Base-by-base conservation (phyloP, 176 grass and related monocot species). In the Alopecurus myosuroides region DNA sequence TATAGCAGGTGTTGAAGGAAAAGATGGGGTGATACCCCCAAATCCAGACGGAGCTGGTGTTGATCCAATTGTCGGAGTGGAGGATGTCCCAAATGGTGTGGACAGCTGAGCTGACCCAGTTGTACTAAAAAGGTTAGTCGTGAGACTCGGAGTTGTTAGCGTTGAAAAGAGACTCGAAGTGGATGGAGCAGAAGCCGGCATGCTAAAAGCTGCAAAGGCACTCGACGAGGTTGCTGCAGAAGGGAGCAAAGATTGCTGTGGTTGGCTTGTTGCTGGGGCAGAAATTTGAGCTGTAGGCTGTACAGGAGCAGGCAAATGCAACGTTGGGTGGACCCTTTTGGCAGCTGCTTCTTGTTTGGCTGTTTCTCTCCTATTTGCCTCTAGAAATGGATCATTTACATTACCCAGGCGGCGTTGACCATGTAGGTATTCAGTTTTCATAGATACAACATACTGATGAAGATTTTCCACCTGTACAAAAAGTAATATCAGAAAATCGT, bases 401-500 rank as follows among this genome's bases (percentile, higher is more conserved):
- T 89, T 89, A 53, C 91, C 81, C 25, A 85, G 68, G 7, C 89
- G 89, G 6, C 89, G 89, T 46, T 91, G 93, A 34, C 87, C 84
- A 55, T 82, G 83, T 31, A 99, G 84, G 82, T 99, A 99, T 63
- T 92, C 80, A 22, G 68, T 84, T 88, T 99, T 99, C 91, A 91
- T 84, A 74, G 89, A 90, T 72, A 89, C 97, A 62, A 99, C 90
- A 88, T 94, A 89, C 57, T 99, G 91, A 81, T 99, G 97, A 85
- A 99, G 91, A 81, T 91, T 99, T 85, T 99, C 97, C 55, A 96
- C 93, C 97, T 99, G 88, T 39, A 87, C n/a, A 80, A 37, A 79
- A 34, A 80, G 30, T 7, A 87, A 76, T 9, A 80, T 48, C 29
- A 81, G 69, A 71, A 62, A 45, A 82, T 33, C 19, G 3, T 82